A percentile compares a stretch with the other conserved stretches of the same genome.
These are phyloP conservation scores for Zychaea mexicana DNA, from an alignment of 371 early-diverging fungal genomes.

Conservation along the genomic window DNA sequence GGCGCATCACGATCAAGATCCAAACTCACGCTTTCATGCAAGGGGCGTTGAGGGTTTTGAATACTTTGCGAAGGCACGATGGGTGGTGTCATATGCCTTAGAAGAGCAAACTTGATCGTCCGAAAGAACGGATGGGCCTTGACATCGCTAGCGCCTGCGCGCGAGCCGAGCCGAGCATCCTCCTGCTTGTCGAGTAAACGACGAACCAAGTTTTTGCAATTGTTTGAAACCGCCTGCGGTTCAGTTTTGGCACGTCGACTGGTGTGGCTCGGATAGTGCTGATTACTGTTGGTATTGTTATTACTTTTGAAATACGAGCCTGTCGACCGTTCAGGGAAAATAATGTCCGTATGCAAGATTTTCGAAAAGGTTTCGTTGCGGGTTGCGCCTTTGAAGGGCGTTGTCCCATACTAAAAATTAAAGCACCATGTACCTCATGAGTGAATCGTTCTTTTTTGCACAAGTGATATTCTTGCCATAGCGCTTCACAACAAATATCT, in stretches of 20 bases:
- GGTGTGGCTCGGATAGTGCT: background rate
- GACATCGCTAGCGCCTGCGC: conserved; percentile 93
- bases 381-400: conserved; percentile 92
- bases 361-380: conserved; percentile 84
- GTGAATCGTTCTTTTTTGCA: too few species aligned
- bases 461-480: background rate
- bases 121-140: conserved; percentile 95
- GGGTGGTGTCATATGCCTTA: conserved; percentile 88
- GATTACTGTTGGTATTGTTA: conserved; percentile 1
- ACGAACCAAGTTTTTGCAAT: conserved; percentile 78
- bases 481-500: background rate
- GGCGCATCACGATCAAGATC: conserved; percentile 49
- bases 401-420: conserved; percentile 59
- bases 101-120: conserved; percentile 87
- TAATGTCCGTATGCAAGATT: conserved; percentile 57
- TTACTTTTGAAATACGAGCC: conserved; percentile 7
- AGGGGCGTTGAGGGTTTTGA: conserved; percentile 49
- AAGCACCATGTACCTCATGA: background rate
- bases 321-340: conserved; percentile 12
- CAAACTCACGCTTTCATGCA: conserved; percentile 63
- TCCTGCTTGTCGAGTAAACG: conserved; percentile 88
- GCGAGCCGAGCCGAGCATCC: conserved; percentile 79
- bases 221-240: conserved; percentile 29
- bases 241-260: conserved; percentile 8
- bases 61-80: conserved; percentile 76